Evolutionary conservation across 2,329 filamentous ascomycete species (phyloP), one percentile per base, ranked within the genome.

Genomic region (Epichloe bromicola): DNA sequence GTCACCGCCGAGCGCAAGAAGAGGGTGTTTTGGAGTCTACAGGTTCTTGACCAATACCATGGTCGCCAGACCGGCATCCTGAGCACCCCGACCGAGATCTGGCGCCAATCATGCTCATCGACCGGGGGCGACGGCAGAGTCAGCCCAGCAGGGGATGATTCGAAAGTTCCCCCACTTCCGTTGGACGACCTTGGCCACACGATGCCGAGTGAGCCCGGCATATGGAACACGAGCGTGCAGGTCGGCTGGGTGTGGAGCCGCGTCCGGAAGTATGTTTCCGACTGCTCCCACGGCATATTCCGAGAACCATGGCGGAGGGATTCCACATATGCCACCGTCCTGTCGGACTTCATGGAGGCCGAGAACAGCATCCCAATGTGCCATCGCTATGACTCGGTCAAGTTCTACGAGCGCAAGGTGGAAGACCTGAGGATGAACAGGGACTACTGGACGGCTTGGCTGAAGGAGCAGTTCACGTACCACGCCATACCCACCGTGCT

Each of bases 381-480:
- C 50, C 74, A 76, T 56, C 69, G 74, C 11, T 77, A 76, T 53
- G 73, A 76, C 58, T 70, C 70, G 1, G 73, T 74, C 54, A 74
- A 73, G 48, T 76, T 77, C 43, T 75, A 74, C 44, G 69, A 75
- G 52, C 71, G 73, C 37, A 69, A 69, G 33, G 58, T 69, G 0
- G 69, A 74, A 3, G 74, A 76, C 46, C 50, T 76, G 11, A 65
- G 65, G 51, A 54, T 63, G 11, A 70, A 73, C 49, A 65, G 69
- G 3, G 68, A 70, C 49, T 76, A 76, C 57, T 77, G 73, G 72
- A 67, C 67, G 0, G 70, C 74, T 0, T 77, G 74, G 74, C 58
- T 77, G 17, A 75, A 74, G 57, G 65, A 74, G 48, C 74, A 77
- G 55, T 74, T 77, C 55, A 74, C 70, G 1, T 77, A 76, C 58